A percentile compares a stretch with the other conserved stretches of the same genome.
phyloP scores from a whole-genome alignment of 768 basidiomycete genomes.

The Podaxis sp. region DNA sequence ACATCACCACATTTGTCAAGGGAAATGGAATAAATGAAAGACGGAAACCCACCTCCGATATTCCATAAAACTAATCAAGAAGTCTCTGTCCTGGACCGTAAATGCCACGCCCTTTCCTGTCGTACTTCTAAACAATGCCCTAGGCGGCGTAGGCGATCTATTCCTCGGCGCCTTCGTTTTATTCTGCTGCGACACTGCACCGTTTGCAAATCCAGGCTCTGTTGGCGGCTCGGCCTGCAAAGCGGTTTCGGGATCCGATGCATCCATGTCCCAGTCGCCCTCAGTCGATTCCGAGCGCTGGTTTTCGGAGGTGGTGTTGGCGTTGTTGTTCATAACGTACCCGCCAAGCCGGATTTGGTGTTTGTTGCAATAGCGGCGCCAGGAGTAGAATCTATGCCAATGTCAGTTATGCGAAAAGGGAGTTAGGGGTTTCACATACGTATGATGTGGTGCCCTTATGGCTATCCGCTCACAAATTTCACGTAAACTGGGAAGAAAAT shows the following conservation, averaged over 20 bases:
- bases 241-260: constrained; percentile 13
- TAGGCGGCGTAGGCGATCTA: constrained; percentile 79
- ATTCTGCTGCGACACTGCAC: constrained; percentile 21
- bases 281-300: constrained; percentile 41
- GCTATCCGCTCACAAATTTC: constrained; percentile 89
- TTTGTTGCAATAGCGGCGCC: constrained; percentile 91
- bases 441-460: constrained; percentile 88
- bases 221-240: constrained; percentile 34
- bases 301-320: background rate
- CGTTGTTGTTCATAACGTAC: constrained; percentile 69
- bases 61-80: constrained; percentile 73
- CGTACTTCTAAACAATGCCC: constrained; percentile 77
- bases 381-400: constrained; percentile 75
- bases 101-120: constrained; percentile 91
- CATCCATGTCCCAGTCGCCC: constrained; percentile 41
- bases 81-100: constrained; percentile 78
- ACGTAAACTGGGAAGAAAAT: constrained; percentile 44
- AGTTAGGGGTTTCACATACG: constrained; percentile 44
- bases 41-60: constrained; percentile 60
- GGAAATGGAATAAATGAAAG: background rate
- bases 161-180: constrained; percentile 37
- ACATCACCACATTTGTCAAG: constrained; percentile 6
- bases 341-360: constrained; percentile 89
- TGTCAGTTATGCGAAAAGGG: constrained; percentile 1
- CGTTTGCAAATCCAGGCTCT: constrained; percentile 43